Evolutionary conservation across 768 basidiomycete genomes (phyloP).

Genomic region (Lactarius vividus): DNA sequence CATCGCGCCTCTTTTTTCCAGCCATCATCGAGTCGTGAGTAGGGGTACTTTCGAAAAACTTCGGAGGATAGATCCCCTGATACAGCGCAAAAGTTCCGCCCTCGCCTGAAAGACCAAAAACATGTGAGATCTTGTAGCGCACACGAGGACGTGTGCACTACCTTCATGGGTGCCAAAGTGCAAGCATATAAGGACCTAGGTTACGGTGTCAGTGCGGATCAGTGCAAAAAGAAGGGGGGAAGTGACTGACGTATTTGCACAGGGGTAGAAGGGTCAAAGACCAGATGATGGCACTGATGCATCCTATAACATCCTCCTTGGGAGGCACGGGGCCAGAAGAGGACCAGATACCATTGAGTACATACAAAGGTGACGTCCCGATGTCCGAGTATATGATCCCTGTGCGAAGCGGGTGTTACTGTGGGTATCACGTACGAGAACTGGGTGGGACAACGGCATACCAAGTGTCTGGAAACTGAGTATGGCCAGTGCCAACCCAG

Average conservation of each 20-base stretch:
- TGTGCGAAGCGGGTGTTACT: conserved; percentile 13
- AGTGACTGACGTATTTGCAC: conserved; percentile 55
- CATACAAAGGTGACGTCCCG: conserved; percentile 62
- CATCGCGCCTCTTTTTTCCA: conserved; percentile 11
- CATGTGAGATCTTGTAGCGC: not conserved
- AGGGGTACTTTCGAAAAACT: conserved; percentile 21
- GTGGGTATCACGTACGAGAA: not conserved
- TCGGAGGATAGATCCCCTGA: conserved; percentile 57
- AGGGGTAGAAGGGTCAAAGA: conserved; percentile 57
- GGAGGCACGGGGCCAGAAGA: conserved; percentile 45
- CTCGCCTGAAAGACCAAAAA: conserved; percentile 44
- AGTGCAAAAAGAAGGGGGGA: not conserved
- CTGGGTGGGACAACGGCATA: conserved; percentile 4
- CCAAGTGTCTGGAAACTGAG: conserved; percentile 38
- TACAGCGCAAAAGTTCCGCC: conserved; percentile 66
- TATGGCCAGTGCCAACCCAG: conserved; percentile 29
- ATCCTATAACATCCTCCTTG: conserved; percentile 61
- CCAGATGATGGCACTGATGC: conserved; percentile 64
- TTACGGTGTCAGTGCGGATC: not conserved
- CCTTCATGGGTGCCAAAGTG: conserved; percentile 53
- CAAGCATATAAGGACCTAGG: conserved; percentile 48
- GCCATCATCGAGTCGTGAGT: conserved; percentile 29
- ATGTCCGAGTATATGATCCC: conserved; percentile 47
- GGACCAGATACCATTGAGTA: conserved; percentile 64
- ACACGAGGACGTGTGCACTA: conserved; percentile 11